These are phyloP conservation scores for Pythium periplocum DNA, from an alignment of 352 stramenopile species.

Conservation along the genomic window DNA sequence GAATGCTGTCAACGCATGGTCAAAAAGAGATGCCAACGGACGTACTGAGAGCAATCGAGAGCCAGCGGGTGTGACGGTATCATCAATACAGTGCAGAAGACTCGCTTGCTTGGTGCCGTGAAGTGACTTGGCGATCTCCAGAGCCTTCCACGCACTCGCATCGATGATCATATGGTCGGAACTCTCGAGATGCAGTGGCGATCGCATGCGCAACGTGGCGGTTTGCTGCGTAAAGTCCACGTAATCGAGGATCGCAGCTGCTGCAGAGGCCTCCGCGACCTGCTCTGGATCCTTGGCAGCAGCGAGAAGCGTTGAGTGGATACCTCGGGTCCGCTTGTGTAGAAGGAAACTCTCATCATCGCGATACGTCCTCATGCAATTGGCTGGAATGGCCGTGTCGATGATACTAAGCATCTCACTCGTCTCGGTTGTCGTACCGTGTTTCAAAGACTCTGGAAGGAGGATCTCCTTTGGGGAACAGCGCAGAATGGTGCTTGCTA, in stretches of 20 bases:
- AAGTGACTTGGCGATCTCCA: conserved; percentile 63
- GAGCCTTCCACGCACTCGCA: conserved; percentile 57
- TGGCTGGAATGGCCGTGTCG: conserved; percentile 32
- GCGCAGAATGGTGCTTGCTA: conserved; percentile 50
- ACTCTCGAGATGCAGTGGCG: conserved; percentile 52
- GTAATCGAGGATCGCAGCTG: conserved; percentile 59
- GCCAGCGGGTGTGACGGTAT: conserved; percentile 52
- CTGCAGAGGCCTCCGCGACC: conserved; percentile 28
- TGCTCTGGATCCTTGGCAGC: conserved; percentile 1
- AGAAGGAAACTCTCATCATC: no score
- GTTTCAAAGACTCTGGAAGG: conserved; percentile 25
- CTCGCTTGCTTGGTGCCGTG: conserved; percentile 51
- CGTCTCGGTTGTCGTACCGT: conserved; percentile 1
- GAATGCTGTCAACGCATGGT: conserved; percentile 1
- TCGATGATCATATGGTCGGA: conserved; percentile 81
- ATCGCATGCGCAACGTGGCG: conserved; percentile 23
- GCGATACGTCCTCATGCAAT: conserved; percentile 63
- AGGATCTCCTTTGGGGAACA: conserved; percentile 69
- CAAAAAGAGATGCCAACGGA: conserved; percentile 1
- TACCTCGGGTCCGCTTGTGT: no score
- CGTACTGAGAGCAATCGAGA: conserved; percentile 59
- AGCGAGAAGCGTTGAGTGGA: neutral
- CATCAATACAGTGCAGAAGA: conserved; percentile 64
- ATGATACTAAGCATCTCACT: conserved; percentile 16
- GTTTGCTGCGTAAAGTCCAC: conserved; percentile 56